Percentiles rank a stretch among this genome's conserved stretches.
Conservation (phyloP, 352 stramenopile genomes). For the Pythium aristosporum region DNA sequence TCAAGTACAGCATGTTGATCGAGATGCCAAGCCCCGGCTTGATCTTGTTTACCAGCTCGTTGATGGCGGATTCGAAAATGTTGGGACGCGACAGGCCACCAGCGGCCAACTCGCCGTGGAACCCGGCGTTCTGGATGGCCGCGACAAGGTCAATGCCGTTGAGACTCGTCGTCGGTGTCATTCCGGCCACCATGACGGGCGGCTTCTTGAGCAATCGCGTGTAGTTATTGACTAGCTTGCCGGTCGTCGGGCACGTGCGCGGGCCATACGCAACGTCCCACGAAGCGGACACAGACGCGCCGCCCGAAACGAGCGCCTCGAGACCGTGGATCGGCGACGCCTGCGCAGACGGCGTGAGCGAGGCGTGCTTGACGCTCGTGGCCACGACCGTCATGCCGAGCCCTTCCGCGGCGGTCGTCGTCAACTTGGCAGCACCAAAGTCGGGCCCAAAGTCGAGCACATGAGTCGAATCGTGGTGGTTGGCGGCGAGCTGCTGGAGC, state of each 20-base stretch:
- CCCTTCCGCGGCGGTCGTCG: conserved; percentile 39
- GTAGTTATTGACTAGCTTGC: conserved; percentile 69
- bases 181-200: conserved; percentile 80
- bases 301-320: conserved; percentile 40
- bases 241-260: conserved; percentile 33
- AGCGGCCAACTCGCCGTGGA: conserved; percentile 74
- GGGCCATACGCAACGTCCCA: conserved; percentile 61
- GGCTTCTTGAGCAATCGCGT: conserved; percentile 72
- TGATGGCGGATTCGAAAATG: conserved; percentile 72
- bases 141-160: conserved; percentile 81
- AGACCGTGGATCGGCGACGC: conserved; percentile 38
- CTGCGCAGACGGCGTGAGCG: conserved; percentile 24
- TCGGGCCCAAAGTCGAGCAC: conserved; percentile 79
- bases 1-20: conserved; percentile 91
- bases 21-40: conserved; percentile 69
- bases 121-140: conserved; percentile 77
- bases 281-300: conserved; percentile 23
- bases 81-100: conserved; percentile 65
- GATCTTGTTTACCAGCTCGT: conserved; percentile 68
- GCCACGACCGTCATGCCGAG: conserved; percentile 58
- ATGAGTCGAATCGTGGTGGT: conserved; percentile 50
- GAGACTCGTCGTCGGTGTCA: conserved; percentile 85
- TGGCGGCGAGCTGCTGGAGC: conserved; percentile 35
- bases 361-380: conserved; percentile 41
- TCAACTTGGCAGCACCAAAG: conserved; percentile 55